A percentile compares a stretch with the other conserved stretches of the same genome.
These are phyloP conservation scores for Scedosporium dehoogii DNA, from an alignment of 2,329 filamentous ascomycete genomes.

Conservation along the genomic window DNA sequence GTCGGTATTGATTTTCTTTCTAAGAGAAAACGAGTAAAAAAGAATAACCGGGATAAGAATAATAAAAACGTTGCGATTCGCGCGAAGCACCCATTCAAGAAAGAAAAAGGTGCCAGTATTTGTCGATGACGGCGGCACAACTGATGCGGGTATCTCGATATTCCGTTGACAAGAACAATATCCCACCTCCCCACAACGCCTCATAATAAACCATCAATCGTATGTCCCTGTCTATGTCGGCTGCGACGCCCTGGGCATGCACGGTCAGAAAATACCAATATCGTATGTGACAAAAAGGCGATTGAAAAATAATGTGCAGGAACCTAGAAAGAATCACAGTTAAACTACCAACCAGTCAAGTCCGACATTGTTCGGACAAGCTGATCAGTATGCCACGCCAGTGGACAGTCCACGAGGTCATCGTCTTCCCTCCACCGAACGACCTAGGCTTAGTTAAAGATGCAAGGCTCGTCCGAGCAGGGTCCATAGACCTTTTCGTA, in stretches of 20 bases:
- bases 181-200: not conserved
- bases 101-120: too few species aligned
- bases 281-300: not conserved
- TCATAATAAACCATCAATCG: not conserved
- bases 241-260: not conserved
- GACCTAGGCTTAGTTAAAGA: not conserved
- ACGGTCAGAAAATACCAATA: not conserved
- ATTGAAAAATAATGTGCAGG: too few species aligned
- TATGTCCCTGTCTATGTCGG: not conserved
- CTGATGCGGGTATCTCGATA: constrained; percentile 1
- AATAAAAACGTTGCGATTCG: not conserved
- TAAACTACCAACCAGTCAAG: too few species aligned
- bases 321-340: too few species aligned
- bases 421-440: not conserved
- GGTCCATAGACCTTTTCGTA: not conserved
- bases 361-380: too few species aligned
- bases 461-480: not conserved
- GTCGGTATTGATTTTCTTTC: not conserved
- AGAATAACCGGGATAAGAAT: not conserved
- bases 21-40: not conserved
- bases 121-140: too few species aligned
- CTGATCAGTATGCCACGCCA: not conserved
- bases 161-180: not conserved
- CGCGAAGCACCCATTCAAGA: too few species aligned
- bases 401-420: not conserved